A percentile compares a stretch with the other conserved stretches of the same genome.
phyloP scores from a whole-genome alignment of 352 stramenopile genomes.

The Thraustochytrium sp. region DNA sequence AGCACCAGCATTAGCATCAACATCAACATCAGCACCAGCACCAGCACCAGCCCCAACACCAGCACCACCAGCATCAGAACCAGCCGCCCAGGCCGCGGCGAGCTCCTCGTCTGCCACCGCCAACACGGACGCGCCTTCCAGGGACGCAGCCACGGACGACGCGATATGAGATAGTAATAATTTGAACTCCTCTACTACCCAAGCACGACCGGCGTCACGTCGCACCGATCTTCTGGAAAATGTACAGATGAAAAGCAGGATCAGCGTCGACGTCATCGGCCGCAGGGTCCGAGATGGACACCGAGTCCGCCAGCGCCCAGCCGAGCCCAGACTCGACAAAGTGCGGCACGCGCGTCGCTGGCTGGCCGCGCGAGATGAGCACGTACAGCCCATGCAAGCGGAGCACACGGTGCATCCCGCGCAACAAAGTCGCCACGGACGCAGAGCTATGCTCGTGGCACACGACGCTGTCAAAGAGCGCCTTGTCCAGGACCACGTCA shows the following conservation, averaged over 20 bases:
- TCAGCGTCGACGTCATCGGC: neutral
- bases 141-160: no score
- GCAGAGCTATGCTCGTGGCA: neutral
- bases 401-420: constrained; percentile 36
- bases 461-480: constrained; percentile 19
- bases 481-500: constrained; percentile 50
- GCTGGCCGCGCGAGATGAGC: constrained; percentile 39
- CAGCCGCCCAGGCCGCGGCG: no score
- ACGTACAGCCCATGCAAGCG: constrained; percentile 8
- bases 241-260: constrained; percentile 16
- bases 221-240: neutral
- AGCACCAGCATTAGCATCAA: no score
- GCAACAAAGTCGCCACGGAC: neutral
- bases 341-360: constrained; percentile 37
- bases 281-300: neutral
- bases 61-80: no score
- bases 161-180: no score
- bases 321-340: neutral
- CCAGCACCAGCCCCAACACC: no score
- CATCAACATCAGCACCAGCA: no score
- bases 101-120: no score
- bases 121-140: no score
- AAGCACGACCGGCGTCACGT: no score
- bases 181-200: no score
- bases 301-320: neutral